Evolutionary conservation across 805 yeast species (phyloP), one percentile per base, ranked within the genome.

Genomic region (Priceomyces carsonii): DNA sequence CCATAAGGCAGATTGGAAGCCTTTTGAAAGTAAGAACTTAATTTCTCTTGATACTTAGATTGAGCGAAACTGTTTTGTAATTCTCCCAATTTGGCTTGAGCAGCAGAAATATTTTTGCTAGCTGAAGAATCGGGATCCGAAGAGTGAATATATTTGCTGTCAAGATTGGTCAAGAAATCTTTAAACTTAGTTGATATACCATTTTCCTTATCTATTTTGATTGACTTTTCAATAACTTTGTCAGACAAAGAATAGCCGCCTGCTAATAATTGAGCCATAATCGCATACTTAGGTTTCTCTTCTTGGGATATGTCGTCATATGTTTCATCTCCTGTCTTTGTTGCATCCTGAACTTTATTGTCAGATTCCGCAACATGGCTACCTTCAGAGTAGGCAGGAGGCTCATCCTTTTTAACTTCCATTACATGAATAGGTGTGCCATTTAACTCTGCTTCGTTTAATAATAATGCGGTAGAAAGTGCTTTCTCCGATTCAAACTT

Each of bases 181-280:
- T 71, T 73, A 66, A 85, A 85, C 43, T 70, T 70, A 27, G 62
- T 49, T 18, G 83, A 68, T 49, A 71, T 58, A 0, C 91, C 93
- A 50, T 80, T 74, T 49, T 79, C 66, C 44, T 79, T 68, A 57
- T 85, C 93, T 43, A 80, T 66, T 13, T 70, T 77, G 34, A 82
- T 68, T 15, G 87, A 84, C 51, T 72, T 73, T 38, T 74, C 69
- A 28, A 85, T 66, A 32, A 83, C 61, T 33, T 69, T 61, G 56
- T 85, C 93, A 30, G 81, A 71, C 28, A 85, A 58, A 13, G 69
- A 73, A 54, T 85, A 85, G 4, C 95, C 95, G n/a, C 79, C 75
- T 20, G 87, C 71, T 40, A 85, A 66, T 48, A 82, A 75, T 59
- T 85, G 91, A 1, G 93, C 91, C 62, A 84, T 65, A 40, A 85